Evolutionary conservation across 108 stramenopile species (phyloP).

Genomic region (Conticribra guillardii): DNA sequence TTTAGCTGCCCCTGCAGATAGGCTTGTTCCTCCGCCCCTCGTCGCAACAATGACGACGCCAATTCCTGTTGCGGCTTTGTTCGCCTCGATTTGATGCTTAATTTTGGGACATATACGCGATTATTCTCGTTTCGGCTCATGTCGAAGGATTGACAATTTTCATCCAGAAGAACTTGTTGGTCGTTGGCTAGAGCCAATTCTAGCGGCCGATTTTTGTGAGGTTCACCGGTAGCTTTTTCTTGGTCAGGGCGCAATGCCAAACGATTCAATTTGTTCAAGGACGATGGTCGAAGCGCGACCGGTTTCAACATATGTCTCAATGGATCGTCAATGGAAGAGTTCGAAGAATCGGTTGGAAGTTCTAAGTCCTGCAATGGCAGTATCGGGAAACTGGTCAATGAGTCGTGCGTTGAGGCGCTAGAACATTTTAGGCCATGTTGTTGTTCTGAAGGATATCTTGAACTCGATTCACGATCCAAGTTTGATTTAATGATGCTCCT

Average conservation of each 20-base stretch:
- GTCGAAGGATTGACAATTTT: too few relatives aligned
- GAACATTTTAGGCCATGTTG: too few relatives aligned
- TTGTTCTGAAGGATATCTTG: too few relatives aligned
- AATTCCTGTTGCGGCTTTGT: not conserved
- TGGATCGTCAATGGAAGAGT: not conserved
- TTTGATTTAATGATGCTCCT: not conserved
- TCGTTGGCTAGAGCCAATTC: too few relatives aligned
- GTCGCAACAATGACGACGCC: constrained; percentile 15
- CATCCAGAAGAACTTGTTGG: too few relatives aligned
- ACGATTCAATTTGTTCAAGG: too few relatives aligned
- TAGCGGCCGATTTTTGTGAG: too few relatives aligned
- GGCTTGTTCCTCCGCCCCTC: constrained; percentile 20
- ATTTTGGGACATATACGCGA: not conserved
- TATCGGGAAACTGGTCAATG: not conserved
- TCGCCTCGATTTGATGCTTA: not conserved
- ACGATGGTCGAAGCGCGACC: not conserved
- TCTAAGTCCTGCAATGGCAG: not conserved
- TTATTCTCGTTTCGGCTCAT: too few relatives aligned
- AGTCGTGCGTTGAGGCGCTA: too few relatives aligned
- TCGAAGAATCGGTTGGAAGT: not conserved
- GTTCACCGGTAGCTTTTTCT: too few relatives aligned
- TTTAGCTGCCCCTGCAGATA: constrained; percentile 21
- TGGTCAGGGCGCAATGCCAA: too few relatives aligned
- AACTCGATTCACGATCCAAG: too few relatives aligned
- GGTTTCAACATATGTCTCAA: not conserved